phyloP scores from a whole-genome alignment of 768 basidiomycete species.

The Coprinellus aureogranulatus region DNA sequence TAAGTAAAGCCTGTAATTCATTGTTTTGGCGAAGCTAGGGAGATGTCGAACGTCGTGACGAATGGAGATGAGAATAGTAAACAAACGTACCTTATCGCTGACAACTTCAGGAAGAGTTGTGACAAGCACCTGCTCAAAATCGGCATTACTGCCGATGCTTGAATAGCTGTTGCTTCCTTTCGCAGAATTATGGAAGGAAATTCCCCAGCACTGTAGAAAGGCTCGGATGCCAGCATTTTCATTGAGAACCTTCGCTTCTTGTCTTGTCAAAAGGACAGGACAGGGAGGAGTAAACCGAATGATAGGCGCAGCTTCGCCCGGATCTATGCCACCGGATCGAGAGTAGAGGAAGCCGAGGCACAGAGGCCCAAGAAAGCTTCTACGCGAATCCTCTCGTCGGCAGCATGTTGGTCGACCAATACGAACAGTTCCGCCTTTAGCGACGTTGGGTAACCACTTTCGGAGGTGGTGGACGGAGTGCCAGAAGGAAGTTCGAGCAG shows the following conservation, averaged over 20 bases:
- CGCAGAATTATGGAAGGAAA: slow-evolving; percentile 44
- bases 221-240: slow-evolving; percentile 37
- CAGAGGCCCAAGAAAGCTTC: slow-evolving; percentile 76
- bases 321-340: slow-evolving; percentile 25
- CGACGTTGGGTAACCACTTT: background rate
- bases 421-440: slow-evolving; percentile 42
- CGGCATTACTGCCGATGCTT: slow-evolving; percentile 30
- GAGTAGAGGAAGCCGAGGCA: slow-evolving; percentile 64
- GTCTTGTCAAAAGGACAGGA: slow-evolving; percentile 62
- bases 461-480: background rate
- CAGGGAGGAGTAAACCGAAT: slow-evolving; percentile 51
- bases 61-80: slow-evolving; percentile 12
- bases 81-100: slow-evolving; percentile 61
- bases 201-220: slow-evolving; percentile 68
- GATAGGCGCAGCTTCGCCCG: slow-evolving; percentile 32
- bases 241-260: slow-evolving; percentile 55
- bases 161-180: slow-evolving; percentile 21
- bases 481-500: slow-evolving; percentile 28
- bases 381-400: slow-evolving; percentile 93
- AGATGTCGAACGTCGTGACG: slow-evolving; percentile 11
- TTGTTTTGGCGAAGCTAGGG: slow-evolving; percentile 59
- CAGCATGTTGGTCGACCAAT: slow-evolving; percentile 95
- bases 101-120: slow-evolving; percentile 66
- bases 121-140: slow-evolving; percentile 67
- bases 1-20: slow-evolving; percentile 75